Percentiles rank a stretch among this genome's conserved stretches.
Conservation (phyloP, 2,329 filamentous ascomycete species). For the Stemphylium beticola region DNA sequence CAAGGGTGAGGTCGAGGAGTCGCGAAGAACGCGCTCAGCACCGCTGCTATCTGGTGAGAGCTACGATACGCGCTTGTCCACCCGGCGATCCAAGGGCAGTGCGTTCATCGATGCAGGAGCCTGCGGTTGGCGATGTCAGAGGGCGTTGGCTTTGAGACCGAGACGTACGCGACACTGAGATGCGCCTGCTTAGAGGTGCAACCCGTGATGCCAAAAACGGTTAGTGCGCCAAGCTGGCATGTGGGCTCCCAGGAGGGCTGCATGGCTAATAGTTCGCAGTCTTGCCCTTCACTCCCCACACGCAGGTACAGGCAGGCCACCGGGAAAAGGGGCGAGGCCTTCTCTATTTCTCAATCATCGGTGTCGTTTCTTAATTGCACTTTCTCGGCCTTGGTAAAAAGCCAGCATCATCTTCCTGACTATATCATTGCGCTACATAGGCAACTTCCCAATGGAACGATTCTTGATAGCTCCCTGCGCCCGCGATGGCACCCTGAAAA, state of each 20-base stretch:
- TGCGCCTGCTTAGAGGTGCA: conserved; percentile 27
- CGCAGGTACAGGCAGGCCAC: not conserved
- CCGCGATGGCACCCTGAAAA: too few species aligned
- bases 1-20: conserved; percentile 30
- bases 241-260: conserved; percentile 6
- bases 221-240: conserved; percentile 17
- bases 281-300: conserved; percentile 8
- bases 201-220: conserved; percentile 3
- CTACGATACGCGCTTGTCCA: conserved; percentile 38
- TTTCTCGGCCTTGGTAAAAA: too few species aligned
- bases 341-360: too few species aligned
- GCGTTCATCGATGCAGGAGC: conserved; percentile 33
- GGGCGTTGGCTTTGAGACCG: conserved; percentile 23
- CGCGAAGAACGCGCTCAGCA: conserved; percentile 37
- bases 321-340: not conserved
- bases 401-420: too few species aligned
- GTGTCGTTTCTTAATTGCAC: too few species aligned
- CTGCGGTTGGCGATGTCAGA: conserved; percentile 14
- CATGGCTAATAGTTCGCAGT: conserved; percentile 5
- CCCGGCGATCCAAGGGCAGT: conserved; percentile 25
- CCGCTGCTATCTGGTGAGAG: conserved; percentile 25
- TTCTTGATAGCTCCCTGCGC: too few species aligned
- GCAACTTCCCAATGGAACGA: too few species aligned
- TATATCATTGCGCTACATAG: too few species aligned
- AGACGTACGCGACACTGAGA: conserved; percentile 24